Conservation (phyloP, 176 grass and related monocot species). For the Zea mays region Zm-B73-REFERENCE-NAM-5.0 NC_050103.1:176524001-176524500, state of each 20-base stretch:
- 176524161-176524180: constrained; percentile 73
- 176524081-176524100: constrained; percentile 54
- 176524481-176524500: constrained; percentile 80
- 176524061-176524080: constrained; percentile 69
- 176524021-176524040: constrained; percentile 72
- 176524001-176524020: constrained; percentile 80
- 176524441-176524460: constrained; percentile 49
- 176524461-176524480: constrained; percentile 29
- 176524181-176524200: constrained; percentile 45
- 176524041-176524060: constrained; percentile 69
- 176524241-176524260: constrained; percentile 94
- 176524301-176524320: constrained; percentile 49
- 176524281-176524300: constrained; percentile 52
- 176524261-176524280: constrained; percentile 68
- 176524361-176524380: constrained; percentile 46
- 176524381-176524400: constrained; percentile 54
- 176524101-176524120: constrained; percentile 49
- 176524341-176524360: constrained; percentile 63
- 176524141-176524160: constrained; percentile 59
- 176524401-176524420: constrained; percentile 50
- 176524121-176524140: constrained; percentile 73
- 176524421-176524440: constrained; percentile 85
- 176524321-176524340: constrained; percentile 74
- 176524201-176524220: constrained; percentile 66
- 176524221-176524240: constrained; percentile 56